Conservation (phyloP, 192 early-diverging fungal genomes). For the Bifiguratus adelaidae region DNA sequence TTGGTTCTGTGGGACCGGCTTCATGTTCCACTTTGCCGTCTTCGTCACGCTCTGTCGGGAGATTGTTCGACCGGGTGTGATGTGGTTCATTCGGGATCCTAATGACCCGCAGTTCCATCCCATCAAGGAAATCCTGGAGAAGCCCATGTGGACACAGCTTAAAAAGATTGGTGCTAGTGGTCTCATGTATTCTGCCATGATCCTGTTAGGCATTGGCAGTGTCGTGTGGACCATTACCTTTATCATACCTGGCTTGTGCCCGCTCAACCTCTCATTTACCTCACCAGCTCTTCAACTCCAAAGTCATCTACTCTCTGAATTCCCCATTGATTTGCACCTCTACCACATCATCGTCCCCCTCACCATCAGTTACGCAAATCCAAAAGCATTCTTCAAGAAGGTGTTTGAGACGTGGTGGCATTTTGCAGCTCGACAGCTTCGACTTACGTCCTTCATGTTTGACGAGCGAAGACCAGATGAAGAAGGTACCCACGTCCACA, state of each 20-base stretch:
- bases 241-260: slow-evolving; percentile 29
- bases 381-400: slow-evolving; percentile 39
- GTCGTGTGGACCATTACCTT: slow-evolving; percentile 23
- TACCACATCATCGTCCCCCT: slow-evolving; percentile 69
- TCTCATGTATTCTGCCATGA: slow-evolving; percentile 75
- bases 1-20: slow-evolving; percentile 87
- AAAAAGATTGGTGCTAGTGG: slow-evolving; percentile 74
- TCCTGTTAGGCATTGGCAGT: slow-evolving; percentile 63
- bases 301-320: slow-evolving; percentile 60
- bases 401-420: slow-evolving; percentile 69
- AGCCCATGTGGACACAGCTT: slow-evolving; percentile 62
- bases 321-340: slow-evolving; percentile 66
- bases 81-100: slow-evolving; percentile 98
- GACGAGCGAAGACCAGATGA: slow-evolving; percentile 56
- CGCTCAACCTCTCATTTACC: slow-evolving; percentile 53
- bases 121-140: slow-evolving; percentile 85
- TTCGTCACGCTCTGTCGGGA: slow-evolving; percentile 75
- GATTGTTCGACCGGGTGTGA: slow-evolving; percentile 82
- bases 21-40: slow-evolving; percentile 90
- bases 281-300: slow-evolving; percentile 21
- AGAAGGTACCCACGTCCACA: slow-evolving; percentile 53
- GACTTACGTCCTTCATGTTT: slow-evolving; percentile 80
- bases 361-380: slow-evolving; percentile 44
- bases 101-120: slow-evolving; percentile 93
- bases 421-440: slow-evolving; percentile 42